phyloP scores from a whole-genome alignment of 2,329 filamentous ascomycete genomes.

The Aspergillus intermedius region DNA sequence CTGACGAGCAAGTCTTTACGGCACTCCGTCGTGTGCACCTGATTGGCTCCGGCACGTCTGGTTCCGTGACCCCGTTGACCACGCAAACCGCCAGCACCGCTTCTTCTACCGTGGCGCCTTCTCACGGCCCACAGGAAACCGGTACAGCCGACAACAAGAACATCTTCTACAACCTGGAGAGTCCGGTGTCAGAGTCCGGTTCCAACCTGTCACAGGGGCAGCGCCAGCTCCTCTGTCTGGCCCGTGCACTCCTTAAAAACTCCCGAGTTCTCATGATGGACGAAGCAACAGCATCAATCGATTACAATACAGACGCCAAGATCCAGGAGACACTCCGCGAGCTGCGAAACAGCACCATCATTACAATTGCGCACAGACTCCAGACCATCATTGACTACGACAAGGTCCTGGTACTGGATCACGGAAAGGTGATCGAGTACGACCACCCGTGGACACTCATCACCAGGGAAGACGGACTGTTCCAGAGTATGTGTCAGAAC shows the following conservation, averaged over 20 bases:
- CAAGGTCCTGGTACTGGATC: conserved; percentile 90
- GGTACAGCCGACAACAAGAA: conserved; percentile 72
- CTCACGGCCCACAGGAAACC: conserved; percentile 16
- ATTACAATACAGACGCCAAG: conserved; percentile 90
- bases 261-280: conserved; percentile 98
- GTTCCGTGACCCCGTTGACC: conserved; percentile 28
- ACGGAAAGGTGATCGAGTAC: conserved; percentile 79
- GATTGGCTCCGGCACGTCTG: conserved; percentile 47
- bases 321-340: conserved; percentile 97
- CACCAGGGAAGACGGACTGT: conserved; percentile 60
- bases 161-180: conserved; percentile 80
- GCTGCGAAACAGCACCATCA: conserved; percentile 76
- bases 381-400: conserved; percentile 98
- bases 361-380: conserved; percentile 91
- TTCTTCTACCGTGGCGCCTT: conserved; percentile 16
- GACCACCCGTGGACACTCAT: conserved; percentile 83
- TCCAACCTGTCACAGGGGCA: conserved; percentile 94
- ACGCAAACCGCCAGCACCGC: conserved; percentile 2
- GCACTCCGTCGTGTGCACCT: conserved; percentile 84
- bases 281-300: conserved; percentile 94
- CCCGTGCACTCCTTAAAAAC: conserved; percentile 81
- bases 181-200: conserved; percentile 79
- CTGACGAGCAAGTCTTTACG: conserved; percentile 82
- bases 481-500: conserved; percentile 63
- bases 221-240: conserved; percentile 87